Conservation (phyloP, 306 rosid species). For the Lathyrus tuberosus region DNA sequence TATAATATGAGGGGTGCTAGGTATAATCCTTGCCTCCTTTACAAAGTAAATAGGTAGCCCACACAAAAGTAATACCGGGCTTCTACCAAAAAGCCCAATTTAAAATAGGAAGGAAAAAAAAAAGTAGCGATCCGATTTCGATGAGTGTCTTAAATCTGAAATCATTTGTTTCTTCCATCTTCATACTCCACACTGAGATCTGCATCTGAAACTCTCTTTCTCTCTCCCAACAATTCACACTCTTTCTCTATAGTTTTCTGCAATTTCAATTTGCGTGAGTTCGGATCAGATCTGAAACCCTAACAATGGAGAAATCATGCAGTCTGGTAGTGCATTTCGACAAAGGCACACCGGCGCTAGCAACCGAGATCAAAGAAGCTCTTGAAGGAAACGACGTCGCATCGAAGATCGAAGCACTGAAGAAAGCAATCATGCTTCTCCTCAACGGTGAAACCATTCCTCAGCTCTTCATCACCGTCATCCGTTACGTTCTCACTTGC, state of each 20-base stretch:
- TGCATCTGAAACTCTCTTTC: not conserved
- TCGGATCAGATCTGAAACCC: constrained; percentile 21
- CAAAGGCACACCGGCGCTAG: constrained; percentile 86
- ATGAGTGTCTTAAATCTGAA: constrained; percentile 8
- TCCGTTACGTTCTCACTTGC: constrained; percentile 89
- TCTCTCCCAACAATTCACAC: not conserved
- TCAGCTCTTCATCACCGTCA: constrained; percentile 87
- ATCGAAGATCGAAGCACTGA: constrained; percentile 76
- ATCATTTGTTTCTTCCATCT: not conserved
- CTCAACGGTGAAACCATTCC: constrained; percentile 93
- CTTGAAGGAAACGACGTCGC: constrained; percentile 78
- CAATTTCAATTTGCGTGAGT: not conserved
- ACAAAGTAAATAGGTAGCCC: too few relatives aligned
- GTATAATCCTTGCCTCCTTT: too few relatives aligned
- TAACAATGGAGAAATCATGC: constrained; percentile 85
- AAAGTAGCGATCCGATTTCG: not conserved
- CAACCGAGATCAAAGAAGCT: constrained; percentile 88
- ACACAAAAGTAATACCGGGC: too few relatives aligned
- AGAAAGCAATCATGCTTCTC: constrained; percentile 88
- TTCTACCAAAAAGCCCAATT: too few relatives aligned
- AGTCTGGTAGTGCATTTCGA: constrained; percentile 85
- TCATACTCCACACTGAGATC: not conserved
- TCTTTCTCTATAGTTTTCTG: not conserved
- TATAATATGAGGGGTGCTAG: too few relatives aligned
- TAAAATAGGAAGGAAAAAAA: too few relatives aligned